Evolutionary conservation across 2,329 filamentous ascomycete species (phyloP).

Genomic region (Penicillium sumatraense): DNA sequence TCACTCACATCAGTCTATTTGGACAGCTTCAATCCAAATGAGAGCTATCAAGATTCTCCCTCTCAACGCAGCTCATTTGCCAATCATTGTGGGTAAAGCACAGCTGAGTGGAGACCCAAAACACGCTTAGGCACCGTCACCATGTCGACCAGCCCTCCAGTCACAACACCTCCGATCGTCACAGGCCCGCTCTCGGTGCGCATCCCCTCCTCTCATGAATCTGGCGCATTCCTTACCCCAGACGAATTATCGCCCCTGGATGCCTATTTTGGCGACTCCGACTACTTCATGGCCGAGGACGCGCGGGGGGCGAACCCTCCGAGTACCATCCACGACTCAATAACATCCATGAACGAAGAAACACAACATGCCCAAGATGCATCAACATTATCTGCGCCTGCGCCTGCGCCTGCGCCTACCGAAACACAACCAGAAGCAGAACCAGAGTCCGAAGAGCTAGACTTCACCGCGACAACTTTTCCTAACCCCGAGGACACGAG

Average conservation of each 20-base stretch:
- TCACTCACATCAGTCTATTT: neutral
- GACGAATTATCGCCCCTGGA: conserved; percentile 35
- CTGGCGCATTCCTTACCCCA: conserved; percentile 41
- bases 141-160: conserved; percentile 36
- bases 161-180: conserved; percentile 27
- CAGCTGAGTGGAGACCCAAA: conserved; percentile 31
- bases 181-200: conserved; percentile 26
- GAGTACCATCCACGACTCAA: conserved; percentile 27
- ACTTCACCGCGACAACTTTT: conserved; percentile 21
- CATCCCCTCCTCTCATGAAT: conserved; percentile 33
- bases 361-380: conserved; percentile 15
- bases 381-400: conserved; percentile 14
- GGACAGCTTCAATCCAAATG: conserved; percentile 6
- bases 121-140: conserved; percentile 35
- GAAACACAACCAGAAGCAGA: conserved; percentile 11
- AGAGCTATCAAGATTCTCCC: conserved; percentile 7
- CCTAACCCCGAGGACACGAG: conserved; percentile 33
- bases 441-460: conserved; percentile 20
- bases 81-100: conserved; percentile 23
- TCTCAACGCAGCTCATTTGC: conserved; percentile 16
- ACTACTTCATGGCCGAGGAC: conserved; percentile 38
- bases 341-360: conserved; percentile 18
- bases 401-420: too few relatives aligned
- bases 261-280: conserved; percentile 31
- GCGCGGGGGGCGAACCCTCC: conserved; percentile 29